Evolutionary conservation across 352 stramenopile species (phyloP), one percentile per base, ranked within the genome.

Genomic region (Globisporangium yorkense): DNA sequence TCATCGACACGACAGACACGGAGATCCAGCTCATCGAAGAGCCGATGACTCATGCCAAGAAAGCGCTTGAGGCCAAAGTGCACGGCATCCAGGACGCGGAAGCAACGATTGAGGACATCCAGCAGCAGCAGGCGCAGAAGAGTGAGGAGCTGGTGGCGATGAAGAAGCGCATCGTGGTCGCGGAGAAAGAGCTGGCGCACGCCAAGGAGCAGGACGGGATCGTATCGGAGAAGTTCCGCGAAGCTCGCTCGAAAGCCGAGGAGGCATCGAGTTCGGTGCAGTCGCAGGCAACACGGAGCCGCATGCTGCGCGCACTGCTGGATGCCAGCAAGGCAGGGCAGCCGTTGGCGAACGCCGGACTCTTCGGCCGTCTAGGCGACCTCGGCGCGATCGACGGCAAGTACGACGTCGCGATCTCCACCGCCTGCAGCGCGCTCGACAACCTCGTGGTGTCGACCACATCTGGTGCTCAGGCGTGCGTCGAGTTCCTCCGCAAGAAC

Each of bases 321-420:
- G 82, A 98, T 55, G 96, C 96, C 4, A 88, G 89, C 4, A 84
- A 80, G 48, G 87, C 91, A 8, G 89, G 91, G 9, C 89, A 96
- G 13, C 82, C 94, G n/a, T 73, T 99, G 3, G 77, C 82, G 1
- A 88, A 90, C 13, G 96, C 91, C 43, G 97, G 97, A 7, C 69
- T 99, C 3, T 89, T 91, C 45, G 97, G 97, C 33, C 92, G 97
- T 62, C 80, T 99, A 1, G 97, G 97, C 27, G 97, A 99, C 66
- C 80, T 99, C 47, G 97, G 96, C 20, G 85, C 88, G 1, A 99
- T 99, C 65, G 81, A 96, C 53, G 80, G 74, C 48, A 88, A 98
- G 55, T 99, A 98, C 68, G 97, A 99, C 72, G 94, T 99, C 35
- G 97, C 97, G 20, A 95, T 99, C 51, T 99, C 96, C 7, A 99